Conservation (phyloP, 805 yeast genomes). For the Saturnispora ahearnii region DNA sequence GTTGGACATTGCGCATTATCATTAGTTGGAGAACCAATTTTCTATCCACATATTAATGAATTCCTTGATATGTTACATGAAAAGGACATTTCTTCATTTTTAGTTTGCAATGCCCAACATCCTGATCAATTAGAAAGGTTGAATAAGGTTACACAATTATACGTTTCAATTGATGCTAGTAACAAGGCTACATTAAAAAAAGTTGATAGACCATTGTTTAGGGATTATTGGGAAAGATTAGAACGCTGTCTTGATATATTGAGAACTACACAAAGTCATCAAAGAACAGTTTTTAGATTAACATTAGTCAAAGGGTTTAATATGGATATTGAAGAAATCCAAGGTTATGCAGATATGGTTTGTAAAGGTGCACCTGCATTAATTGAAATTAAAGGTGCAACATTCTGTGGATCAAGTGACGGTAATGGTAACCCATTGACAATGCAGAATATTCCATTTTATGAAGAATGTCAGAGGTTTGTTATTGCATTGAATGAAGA, state of each 20-base stretch:
- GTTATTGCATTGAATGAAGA: constrained; percentile 56
- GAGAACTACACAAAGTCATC: constrained; percentile 63
- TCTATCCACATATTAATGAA: constrained; percentile 84
- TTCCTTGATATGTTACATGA: constrained; percentile 75
- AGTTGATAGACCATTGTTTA: constrained; percentile 80
- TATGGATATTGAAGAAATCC: constrained; percentile 63
- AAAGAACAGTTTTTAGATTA: constrained; percentile 83
- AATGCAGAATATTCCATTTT: constrained; percentile 92
- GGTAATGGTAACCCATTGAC: constrained; percentile 84
- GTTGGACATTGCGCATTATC: constrained; percentile 90
- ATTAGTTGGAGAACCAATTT: constrained; percentile 89
- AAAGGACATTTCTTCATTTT: constrained; percentile 70
- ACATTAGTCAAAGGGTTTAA: constrained; percentile 91
- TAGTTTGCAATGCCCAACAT: constrained; percentile 94
- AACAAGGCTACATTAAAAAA: constrained; percentile 69
- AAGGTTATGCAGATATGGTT: constrained; percentile 81
- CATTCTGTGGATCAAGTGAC: constrained; percentile 83
- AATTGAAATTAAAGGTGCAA: constrained; percentile 90
- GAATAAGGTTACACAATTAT: constrained; percentile 77
- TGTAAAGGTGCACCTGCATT: constrained; percentile 75
- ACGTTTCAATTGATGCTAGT: constrained; percentile 93
- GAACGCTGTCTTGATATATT: constrained; percentile 72
- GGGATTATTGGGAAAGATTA: constrained; percentile 90
- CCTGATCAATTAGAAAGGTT: constrained; percentile 70
- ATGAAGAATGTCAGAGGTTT: constrained; percentile 77